Evolutionary conservation across 1,284 basidiomycete genomes (phyloP), one percentile per base, ranked within the genome.

Genomic region (Sphagnurus paluster): DNA sequence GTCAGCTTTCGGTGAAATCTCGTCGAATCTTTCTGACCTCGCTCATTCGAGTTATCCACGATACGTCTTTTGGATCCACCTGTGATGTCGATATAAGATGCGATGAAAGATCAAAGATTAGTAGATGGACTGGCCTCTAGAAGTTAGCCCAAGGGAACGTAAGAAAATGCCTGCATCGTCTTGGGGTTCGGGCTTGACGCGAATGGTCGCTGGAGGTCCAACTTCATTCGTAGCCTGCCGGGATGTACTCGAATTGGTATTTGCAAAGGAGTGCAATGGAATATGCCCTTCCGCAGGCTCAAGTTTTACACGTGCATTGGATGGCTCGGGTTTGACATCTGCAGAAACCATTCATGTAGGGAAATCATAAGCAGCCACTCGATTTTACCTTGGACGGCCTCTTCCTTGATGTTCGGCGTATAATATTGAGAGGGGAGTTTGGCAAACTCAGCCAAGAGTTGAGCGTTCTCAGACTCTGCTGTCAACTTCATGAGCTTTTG

Each of bases 361-460:
- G 3, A 8, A 28, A 6, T 13, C 3, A 13, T 38, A 24, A 24
- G 8, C 26, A 7, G 19, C 13, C 3, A 40, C 42, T n/a, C n/a
- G 37, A 35, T 17, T 30, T 35, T 2, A 40, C 13, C 6, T 42
- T 44, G 10, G 36, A 21, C 13, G 45, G 10, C 16, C 25, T 49
- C 28, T 5, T 11, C 24, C 25, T 42, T 45, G 28, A 26, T 25
- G 16, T 26, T 13, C 2, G 23, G 25, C 20, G 30, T 26, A 26
- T 20, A 5, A 33, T 14, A 20, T 2, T n/a, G 2, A 8, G 33
- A 17, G 16, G 35, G 43, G 3, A 52, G 41, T 10, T 14, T 28
- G 25, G 45, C 41, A 20, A 43, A 48, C 5, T 44, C 34, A 11
- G 48, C 45, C 32, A 50, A 45, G 2, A 53, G 42, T 23, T 53